These are phyloP conservation scores for Ganoderma lingzhi DNA, from an alignment of 1,284 basidiomycete species.

Conservation along the genomic window DNA sequence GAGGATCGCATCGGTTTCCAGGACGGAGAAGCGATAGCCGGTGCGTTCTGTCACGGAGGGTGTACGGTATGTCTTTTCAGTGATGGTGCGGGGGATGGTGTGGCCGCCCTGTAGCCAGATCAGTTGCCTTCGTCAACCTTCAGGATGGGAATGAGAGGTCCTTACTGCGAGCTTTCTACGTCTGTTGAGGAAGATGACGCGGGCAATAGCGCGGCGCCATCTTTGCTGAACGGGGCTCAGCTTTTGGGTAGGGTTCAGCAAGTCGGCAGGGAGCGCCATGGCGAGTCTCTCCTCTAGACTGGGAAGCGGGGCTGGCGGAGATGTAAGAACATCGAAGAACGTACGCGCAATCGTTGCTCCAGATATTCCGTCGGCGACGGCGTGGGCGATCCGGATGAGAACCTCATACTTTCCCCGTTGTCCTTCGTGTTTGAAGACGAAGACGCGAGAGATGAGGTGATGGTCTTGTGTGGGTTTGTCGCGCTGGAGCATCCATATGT, in stretches of 20 bases:
- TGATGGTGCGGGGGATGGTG: conserved; percentile 52
- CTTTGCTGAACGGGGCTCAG: conserved; percentile 47
- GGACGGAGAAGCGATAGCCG: conserved; percentile 35
- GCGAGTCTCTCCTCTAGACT: conserved; percentile 50
- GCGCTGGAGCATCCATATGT: conserved; percentile 21
- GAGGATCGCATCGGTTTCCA: conserved; percentile 42
- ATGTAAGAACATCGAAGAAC: conserved; percentile 54
- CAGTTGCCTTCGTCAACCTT: neutral
- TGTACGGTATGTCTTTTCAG: conserved; percentile 44
- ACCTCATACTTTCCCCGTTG: conserved; percentile 47
- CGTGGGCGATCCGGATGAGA: conserved; percentile 53
- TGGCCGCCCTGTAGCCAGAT: conserved; percentile 59
- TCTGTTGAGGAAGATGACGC: conserved; percentile 46
- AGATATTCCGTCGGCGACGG: conserved; percentile 57
- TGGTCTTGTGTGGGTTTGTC: conserved; percentile 25
- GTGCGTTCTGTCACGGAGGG: conserved; percentile 45
- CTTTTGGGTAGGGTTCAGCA: conserved; percentile 24
- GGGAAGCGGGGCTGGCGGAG: conserved; percentile 31
- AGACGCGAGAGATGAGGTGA: conserved; percentile 31
- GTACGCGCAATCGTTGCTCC: conserved; percentile 50
- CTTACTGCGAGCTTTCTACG: conserved; percentile 36
- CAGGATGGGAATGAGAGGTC: no score
- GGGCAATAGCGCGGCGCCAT: conserved; percentile 58
- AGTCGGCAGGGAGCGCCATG: conserved; percentile 32
- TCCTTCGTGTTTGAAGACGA: conserved; percentile 24